A percentile compares a stretch with the other conserved stretches of the same genome.
phyloP scores from a whole-genome alignment of 2,329 filamentous ascomycete genomes.

The Fusarium sp. region DNA sequence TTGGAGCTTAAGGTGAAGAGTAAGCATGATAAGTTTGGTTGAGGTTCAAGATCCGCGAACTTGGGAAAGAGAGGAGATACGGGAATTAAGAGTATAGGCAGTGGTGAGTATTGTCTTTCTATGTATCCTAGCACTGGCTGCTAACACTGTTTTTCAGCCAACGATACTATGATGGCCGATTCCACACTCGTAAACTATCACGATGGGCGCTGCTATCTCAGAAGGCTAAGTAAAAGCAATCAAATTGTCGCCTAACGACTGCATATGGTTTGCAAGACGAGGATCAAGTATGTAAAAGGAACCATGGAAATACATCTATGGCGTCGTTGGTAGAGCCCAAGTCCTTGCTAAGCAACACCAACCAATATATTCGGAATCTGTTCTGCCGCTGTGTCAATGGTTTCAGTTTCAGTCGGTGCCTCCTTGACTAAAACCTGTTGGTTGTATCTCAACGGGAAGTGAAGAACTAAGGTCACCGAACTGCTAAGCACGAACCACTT shows the following conservation, averaged over 20 bases:
- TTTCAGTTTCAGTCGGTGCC: constrained; percentile 26
- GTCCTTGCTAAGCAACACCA: not conserved
- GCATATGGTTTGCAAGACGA: too few relatives aligned
- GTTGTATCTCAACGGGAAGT: constrained; percentile 1
- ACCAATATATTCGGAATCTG: not conserved
- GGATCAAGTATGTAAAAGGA: not conserved
- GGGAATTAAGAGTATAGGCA: not conserved
- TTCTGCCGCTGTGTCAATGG: not conserved
- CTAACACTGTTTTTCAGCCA: constrained; percentile 4
- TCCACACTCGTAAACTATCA: not conserved
- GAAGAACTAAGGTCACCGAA: not conserved
- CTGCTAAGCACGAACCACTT: not conserved
- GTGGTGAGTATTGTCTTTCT: constrained; percentile 10
- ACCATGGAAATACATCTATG: not conserved
- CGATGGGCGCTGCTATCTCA: not conserved
- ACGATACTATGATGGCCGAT: constrained; percentile 7
- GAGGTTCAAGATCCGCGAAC: constrained; percentile 16
- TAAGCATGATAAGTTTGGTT: constrained; percentile 86
- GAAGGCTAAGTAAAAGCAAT: not conserved
- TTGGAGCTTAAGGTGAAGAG: constrained; percentile 90
- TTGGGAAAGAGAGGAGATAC: not conserved
- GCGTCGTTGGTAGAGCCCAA: not conserved
- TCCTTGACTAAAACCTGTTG: constrained; percentile 4
- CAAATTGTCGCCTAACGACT: not conserved
- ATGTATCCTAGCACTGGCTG: not conserved